Percentiles rank a stretch among this genome's conserved stretches.
Evolutionary conservation across 352 stramenopile genomes (phyloP).

Genomic region (Phytopythium aichiense): DNA sequence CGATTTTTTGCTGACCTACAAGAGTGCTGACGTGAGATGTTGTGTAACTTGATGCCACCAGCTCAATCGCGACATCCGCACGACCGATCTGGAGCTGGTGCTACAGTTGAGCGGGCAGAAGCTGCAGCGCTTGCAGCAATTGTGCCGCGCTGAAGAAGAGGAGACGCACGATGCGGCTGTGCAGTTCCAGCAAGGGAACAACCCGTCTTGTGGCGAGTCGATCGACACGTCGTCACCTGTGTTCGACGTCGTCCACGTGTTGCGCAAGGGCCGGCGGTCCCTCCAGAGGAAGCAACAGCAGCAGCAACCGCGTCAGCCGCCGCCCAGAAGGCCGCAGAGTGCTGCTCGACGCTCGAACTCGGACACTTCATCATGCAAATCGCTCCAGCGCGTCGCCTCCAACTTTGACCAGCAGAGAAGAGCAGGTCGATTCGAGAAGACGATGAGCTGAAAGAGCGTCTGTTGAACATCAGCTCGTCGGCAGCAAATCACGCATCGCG

Average conservation of each 20-base stretch:
- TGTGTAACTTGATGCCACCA: not conserved
- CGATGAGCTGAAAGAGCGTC: not conserved
- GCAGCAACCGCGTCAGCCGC: slow-evolving; percentile 3
- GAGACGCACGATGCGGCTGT: slow-evolving; percentile 9
- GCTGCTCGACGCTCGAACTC: slow-evolving; percentile 7
- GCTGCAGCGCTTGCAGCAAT: slow-evolving; percentile 17
- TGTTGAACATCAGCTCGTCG: no score
- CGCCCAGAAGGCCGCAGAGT: slow-evolving; percentile 1
- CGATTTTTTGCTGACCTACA: not conserved
- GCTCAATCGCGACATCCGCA: slow-evolving; percentile 27
- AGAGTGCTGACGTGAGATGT: not conserved
- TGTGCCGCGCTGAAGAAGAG: slow-evolving; percentile 13
- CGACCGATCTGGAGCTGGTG: slow-evolving; percentile 16
- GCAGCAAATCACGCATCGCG: no score
- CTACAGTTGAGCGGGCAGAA: slow-evolving; percentile 21
- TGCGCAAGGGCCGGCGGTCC: slow-evolving; percentile 25
- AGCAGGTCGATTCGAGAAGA: not conserved
- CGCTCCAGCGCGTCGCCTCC: slow-evolving; percentile 15
- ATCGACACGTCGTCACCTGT: slow-evolving; percentile 11
- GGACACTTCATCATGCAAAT: not conserved
- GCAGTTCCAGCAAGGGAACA: slow-evolving; percentile 6
- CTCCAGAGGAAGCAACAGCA: slow-evolving; percentile 4
- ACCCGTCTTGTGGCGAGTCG: not conserved
- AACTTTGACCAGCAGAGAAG: slow-evolving; percentile 5
- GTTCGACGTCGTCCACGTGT: slow-evolving; percentile 28